phyloP scores from a whole-genome alignment of 1,284 basidiomycete species.

The Pseudomicrostroma phylloplanum region DNA sequence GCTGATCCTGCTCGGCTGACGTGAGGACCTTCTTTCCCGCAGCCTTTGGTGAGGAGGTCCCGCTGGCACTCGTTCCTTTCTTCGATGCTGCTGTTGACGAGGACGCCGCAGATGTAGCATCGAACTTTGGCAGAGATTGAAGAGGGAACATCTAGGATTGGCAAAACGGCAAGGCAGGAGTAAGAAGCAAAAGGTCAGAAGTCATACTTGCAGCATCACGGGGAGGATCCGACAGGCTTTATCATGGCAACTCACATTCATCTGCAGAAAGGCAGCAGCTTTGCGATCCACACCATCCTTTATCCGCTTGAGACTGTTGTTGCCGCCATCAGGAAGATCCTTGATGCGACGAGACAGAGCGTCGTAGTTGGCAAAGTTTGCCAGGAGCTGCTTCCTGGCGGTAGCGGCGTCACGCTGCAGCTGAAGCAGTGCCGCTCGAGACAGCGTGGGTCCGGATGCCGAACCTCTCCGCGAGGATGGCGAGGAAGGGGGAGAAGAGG shows the following conservation, averaged over 20 bases:
- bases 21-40: slow-evolving; percentile 10
- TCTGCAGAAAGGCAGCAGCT: slow-evolving; percentile 75
- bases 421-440: slow-evolving; percentile 14
- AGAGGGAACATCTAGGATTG: slow-evolving; percentile 29
- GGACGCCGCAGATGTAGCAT: slow-evolving; percentile 19
- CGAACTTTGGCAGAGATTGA: slow-evolving; percentile 63
- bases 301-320: slow-evolving; percentile 65
- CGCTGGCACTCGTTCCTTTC: background rate
- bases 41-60: background rate
- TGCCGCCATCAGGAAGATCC: slow-evolving; percentile 56
- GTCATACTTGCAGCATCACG: too few species aligned
- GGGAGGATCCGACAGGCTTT: background rate
- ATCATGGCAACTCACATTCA: slow-evolving; percentile 64
- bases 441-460: background rate
- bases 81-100: background rate
- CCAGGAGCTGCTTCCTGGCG: slow-evolving; percentile 70
- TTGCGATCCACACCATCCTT: slow-evolving; percentile 72
- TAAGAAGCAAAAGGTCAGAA: too few species aligned
- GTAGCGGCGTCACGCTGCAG: slow-evolving; percentile 59
- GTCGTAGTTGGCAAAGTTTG: slow-evolving; percentile 81
- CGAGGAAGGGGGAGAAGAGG: background rate
- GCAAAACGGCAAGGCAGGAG: too few species aligned
- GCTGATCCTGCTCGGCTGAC: slow-evolving; percentile 23
- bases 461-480: slow-evolving; percentile 28
- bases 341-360: slow-evolving; percentile 76